Evolutionary conservation across 23 red algal genomes (phyloP), one percentile per base, ranked within the genome.

Genomic region (Gracilaria vermiculophylla): DNA sequence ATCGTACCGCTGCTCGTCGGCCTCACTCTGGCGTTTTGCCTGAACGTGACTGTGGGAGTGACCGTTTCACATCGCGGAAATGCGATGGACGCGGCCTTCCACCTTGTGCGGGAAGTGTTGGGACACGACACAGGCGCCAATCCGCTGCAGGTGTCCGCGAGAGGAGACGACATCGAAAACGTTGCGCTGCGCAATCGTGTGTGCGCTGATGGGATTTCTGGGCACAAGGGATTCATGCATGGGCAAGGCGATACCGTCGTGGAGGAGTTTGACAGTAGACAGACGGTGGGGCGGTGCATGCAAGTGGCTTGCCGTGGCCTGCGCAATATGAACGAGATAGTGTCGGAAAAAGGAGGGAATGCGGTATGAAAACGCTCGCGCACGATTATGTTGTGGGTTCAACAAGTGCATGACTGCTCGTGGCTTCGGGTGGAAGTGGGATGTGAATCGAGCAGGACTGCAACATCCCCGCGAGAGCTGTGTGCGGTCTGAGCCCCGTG

Each of bases 121-220:
- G 76, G 76, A 37, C 76, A 58, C 16, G 52, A 80, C 27, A 43
- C 76, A 3, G 16, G 53, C 27, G 53, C 51, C 21, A 80, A 80
- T 24, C 76, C 76, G 50, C 76, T 80, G 1, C 54, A 83, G 80
- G 2, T 47, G 1, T 31, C 29, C 47, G 25, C 17, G 1, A 16
- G 12, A 8, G 36, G 19, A 2, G 45, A 77, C 15, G 17, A 54
- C 1, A 47, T 37, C 6, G 12, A 55, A 5, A 6, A 29, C 1
- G 48, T 77, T 3, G 32, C 73, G 1, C 17, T 77, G 21, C 2
- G 45, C 3, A 77, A 53, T n/a, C 54, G 20, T 32, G 48, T 33
- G 2, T 77, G 73, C 45, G 47, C 32, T 1, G 32, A 56, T 17
- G 73, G 23, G 1, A 35, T 37, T 19, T 70, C 64, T 6, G 44